Conservation (phyloP, 108 stramenopile genomes). For the Cyclotella atomus region DNA sequence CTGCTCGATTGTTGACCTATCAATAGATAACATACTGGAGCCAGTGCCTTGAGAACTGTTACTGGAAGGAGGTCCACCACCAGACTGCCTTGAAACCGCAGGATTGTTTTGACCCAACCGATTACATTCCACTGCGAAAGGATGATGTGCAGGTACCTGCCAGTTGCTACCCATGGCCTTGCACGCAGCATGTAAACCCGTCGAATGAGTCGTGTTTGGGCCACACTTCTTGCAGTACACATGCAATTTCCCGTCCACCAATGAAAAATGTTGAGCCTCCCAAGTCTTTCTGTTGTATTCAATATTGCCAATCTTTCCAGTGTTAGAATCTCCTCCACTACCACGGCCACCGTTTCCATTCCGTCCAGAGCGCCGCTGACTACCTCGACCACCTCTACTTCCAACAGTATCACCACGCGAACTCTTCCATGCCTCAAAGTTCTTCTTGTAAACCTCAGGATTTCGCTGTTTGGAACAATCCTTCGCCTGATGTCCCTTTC, state of each 20-base stretch:
- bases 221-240: background rate
- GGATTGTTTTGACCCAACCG: background rate
- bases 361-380: background rate
- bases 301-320: background rate
- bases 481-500: background rate
- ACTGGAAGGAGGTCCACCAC: background rate
- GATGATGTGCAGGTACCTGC: background rate
- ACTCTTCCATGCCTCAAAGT: background rate
- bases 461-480: background rate
- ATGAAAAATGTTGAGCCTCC: background rate
- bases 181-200: background rate
- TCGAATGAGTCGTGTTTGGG: background rate
- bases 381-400: slow-evolving; percentile 5
- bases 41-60: background rate
- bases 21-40: background rate
- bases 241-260: background rate
- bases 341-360: slow-evolving; percentile 2
- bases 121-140: background rate
- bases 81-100: no score
- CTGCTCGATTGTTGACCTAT: background rate
- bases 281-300: background rate
- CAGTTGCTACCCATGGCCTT: no score
- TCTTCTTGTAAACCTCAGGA: background rate
- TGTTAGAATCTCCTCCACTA: background rate
- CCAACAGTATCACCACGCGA: background rate